A percentile compares a stretch with the other conserved stretches of the same genome.
Conservation (phyloP, 2,329 filamentous ascomycete genomes). For the Penicillium janthinellum region DNA sequence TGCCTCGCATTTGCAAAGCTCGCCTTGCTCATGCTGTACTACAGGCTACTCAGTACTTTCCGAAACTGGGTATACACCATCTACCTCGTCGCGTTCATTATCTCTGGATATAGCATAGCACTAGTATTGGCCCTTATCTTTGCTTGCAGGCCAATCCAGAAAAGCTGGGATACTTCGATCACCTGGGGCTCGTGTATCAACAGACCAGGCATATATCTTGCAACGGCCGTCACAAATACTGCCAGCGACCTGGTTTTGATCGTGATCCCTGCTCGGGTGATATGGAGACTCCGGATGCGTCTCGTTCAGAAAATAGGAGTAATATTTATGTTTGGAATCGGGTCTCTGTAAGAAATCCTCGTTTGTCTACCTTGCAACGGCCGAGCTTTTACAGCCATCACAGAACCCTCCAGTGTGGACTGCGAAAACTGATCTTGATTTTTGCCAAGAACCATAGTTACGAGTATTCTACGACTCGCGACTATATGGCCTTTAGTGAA, state of each 20-base stretch:
- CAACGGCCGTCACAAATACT: conserved; percentile 27
- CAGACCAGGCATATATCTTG: conserved; percentile 20
- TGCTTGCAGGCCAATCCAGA: conserved; percentile 24
- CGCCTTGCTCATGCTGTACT: conserved; percentile 25
- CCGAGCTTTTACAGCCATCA: too few species aligned
- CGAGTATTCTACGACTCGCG: conserved; percentile 27
- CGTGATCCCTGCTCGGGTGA: conserved; percentile 21
- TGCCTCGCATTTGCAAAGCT: conserved; percentile 25
- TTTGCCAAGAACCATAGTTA: conserved; percentile 16
- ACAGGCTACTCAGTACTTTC: conserved; percentile 12
- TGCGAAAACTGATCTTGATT: background rate
- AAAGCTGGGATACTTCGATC: conserved; percentile 22
- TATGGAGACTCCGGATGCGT: conserved; percentile 18
- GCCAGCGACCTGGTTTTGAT: conserved; percentile 27
- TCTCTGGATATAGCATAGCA: conserved; percentile 10
- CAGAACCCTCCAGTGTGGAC: too few species aligned
- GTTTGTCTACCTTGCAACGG: background rate
- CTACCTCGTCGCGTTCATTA: conserved; percentile 3
- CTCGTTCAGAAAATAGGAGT: conserved; percentile 22
- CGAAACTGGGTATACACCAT: conserved; percentile 11
- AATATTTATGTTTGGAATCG: conserved; percentile 20
- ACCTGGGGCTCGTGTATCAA: conserved; percentile 20
- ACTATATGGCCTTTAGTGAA: conserved; percentile 25
- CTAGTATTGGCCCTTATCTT: conserved; percentile 22
- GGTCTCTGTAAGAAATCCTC: conserved; percentile 18